These are phyloP conservation scores for Amylostereum areolatum DNA, from an alignment of 1,284 basidiomycete species.

Conservation along the genomic window DNA sequence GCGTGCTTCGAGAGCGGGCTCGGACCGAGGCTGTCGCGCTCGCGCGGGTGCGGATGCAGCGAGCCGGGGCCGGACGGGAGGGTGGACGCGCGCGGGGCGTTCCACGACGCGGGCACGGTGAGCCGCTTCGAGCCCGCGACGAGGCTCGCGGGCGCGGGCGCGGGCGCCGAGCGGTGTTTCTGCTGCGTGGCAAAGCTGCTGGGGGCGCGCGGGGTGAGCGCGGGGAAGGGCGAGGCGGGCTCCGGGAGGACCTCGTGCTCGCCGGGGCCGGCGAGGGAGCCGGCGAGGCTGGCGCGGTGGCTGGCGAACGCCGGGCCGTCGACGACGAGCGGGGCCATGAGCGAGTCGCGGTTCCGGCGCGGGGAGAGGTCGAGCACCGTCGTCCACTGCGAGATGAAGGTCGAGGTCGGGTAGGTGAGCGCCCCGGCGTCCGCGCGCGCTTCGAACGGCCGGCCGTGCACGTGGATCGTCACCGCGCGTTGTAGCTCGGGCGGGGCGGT, in stretches of 20 bases:
- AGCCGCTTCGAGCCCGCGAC: conserved; percentile 56
- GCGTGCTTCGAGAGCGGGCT: conserved; percentile 12
- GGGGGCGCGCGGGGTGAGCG: conserved; percentile 22
- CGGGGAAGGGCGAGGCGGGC: conserved; percentile 69
- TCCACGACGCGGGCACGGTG: conserved; percentile 32
- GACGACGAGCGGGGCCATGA: conserved; percentile 15
- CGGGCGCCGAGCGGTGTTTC: conserved; percentile 13
- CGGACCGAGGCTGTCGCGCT: conserved; percentile 8
- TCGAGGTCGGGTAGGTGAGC: conserved; percentile 54
- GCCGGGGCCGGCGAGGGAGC: neutral
- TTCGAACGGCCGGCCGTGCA: conserved; percentile 63
- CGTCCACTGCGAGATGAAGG: conserved; percentile 84
- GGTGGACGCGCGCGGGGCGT: conserved; percentile 20
- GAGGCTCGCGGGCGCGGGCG: conserved; percentile 22
- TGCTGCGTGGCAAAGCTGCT: conserved; percentile 13
- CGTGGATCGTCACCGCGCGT: conserved; percentile 72
- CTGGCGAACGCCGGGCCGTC: conserved; percentile 16
- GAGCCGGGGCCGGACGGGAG: conserved; percentile 15
- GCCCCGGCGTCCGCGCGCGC: conserved; percentile 10
- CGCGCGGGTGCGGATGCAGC: conserved; percentile 15
- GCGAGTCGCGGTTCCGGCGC: conserved; percentile 20
- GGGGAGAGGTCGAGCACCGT: conserved; percentile 75
- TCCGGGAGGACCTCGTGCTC: conserved; percentile 56
- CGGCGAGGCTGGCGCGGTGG: neutral
- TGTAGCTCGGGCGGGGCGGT: conserved; percentile 42